Evolutionary conservation across 169 alveolate genomes (phyloP).

Genomic region (Theileria annulata): DNA sequence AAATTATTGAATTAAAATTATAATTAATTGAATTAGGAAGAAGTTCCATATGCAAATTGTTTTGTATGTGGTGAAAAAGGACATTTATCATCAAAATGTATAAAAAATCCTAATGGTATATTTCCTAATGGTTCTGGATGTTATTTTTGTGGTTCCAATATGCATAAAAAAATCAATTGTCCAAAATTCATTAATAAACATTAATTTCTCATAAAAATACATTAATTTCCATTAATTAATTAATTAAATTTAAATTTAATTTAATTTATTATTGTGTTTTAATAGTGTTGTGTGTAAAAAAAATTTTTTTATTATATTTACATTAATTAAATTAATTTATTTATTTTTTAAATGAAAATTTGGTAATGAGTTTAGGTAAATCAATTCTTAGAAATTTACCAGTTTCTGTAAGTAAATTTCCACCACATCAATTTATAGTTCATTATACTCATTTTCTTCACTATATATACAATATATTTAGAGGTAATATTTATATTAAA

Average conservation of each 20-base stretch:
- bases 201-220: background rate
- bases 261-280: too few species aligned
- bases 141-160: slow-evolving; percentile 69
- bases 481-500: slow-evolving; percentile 21
- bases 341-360: too few species aligned
- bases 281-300: too few species aligned
- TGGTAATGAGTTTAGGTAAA: background rate
- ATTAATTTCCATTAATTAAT: too few species aligned
- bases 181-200: slow-evolving; percentile 16
- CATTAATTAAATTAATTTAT: too few species aligned
- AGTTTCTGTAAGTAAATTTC: slow-evolving; percentile 45
- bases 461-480: slow-evolving; percentile 50
- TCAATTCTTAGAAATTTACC: slow-evolving; percentile 45
- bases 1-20: too few species aligned
- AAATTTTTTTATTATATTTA: too few species aligned
- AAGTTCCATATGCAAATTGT: slow-evolving; percentile 61
- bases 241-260: too few species aligned
- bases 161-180: slow-evolving; percentile 61
- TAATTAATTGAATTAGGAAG: background rate
- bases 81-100: slow-evolving; percentile 72
- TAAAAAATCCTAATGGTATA: slow-evolving; percentile 64
- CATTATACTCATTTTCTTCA: slow-evolving; percentile 59
- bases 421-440: slow-evolving; percentile 36
- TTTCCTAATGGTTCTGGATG: slow-evolving; percentile 75
- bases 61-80: slow-evolving; percentile 67